Evolutionary conservation across 2,329 filamentous ascomycete species (phyloP), one percentile per base, ranked within the genome.

Genomic region (Monosporascus ibericus): DNA sequence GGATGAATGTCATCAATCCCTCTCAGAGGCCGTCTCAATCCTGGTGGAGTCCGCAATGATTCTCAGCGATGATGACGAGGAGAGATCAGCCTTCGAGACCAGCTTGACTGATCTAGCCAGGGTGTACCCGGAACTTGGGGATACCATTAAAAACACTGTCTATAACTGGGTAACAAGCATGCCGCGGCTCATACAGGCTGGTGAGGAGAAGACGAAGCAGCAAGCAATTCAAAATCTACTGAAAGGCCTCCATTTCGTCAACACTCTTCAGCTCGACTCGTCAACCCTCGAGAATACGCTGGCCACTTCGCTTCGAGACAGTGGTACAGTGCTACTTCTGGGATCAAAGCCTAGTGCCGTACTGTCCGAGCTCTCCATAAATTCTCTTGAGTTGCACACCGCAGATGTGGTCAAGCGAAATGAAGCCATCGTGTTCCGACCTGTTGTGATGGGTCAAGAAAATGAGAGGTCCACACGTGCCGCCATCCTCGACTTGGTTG

Each of bases 81-180:
- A 76, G 27, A 60, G 59, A 2, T 67, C 69, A 7, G 55, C 72
- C 15, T 63, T 71, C 7, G 68, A 73, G 42, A 82, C 80, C 1
- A 75, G 69, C 48, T 67, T 95, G 5, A 76, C 75, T 27, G 78
- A 85, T 55, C 72, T 95, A 25, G 73, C 86, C 6, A 77, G 72
- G 39, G 81, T 85, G 11, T 84, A 90, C 59, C 70, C 78, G 2
- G 73, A 80, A 48, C 75, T 92, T 2, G 72, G 78, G 3, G 83
- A 87, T 22, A 72, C 81, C 3, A 73, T 92, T 25, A 88, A 89
- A 60, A 80, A 78, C 27, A 86, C 82, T 1, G 76, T 95, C 1
- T 88, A 92, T 66, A 85, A 84, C 49, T 96, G 92, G 91, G 80
- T 92, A 24, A 82, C 83, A 2, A 86, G 89, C 40, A 78, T 99